These are phyloP conservation scores for Vitellaria paradoxa DNA, from an alignment of 179 eudicot genomes.

Conservation along the genomic window DNA sequence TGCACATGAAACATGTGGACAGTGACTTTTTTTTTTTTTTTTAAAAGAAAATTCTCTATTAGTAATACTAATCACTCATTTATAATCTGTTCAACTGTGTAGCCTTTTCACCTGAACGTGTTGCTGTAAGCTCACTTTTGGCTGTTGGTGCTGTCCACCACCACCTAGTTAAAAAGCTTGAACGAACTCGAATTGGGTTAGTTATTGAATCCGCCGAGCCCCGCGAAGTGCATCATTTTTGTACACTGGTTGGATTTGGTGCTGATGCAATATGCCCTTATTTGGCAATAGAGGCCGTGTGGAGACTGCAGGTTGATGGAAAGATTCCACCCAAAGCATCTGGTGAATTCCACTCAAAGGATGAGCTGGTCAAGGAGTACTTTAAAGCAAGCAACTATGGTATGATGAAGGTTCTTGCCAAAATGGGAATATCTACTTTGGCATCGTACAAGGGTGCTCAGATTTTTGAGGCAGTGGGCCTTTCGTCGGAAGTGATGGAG, in stretches of 20 bases:
- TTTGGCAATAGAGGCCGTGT: constrained; percentile 87
- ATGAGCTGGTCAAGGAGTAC: constrained; percentile 77
- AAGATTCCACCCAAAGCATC: constrained; percentile 83
- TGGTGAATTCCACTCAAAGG: constrained; percentile 81
- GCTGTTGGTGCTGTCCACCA: constrained; percentile 99
- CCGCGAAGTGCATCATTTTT: constrained; percentile 99
- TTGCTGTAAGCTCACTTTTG: constrained; percentile 91
- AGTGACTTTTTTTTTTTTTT: not conserved
- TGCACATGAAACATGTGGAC: not conserved
- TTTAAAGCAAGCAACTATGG: constrained; percentile 92
- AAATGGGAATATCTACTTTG: constrained; percentile 99
- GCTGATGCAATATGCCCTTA: constrained; percentile 99
- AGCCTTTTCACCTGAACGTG: constrained; percentile 84
- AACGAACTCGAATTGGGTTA: constrained; percentile 83
- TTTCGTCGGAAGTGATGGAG: constrained; percentile 89
- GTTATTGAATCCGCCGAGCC: constrained; percentile 98
- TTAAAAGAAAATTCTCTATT: not conserved
- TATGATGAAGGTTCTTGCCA: constrained; percentile 99
- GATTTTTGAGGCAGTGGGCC: constrained; percentile 97
- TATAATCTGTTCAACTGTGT: constrained; percentile 8
- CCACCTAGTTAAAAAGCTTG: constrained; percentile 83
- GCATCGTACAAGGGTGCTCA: constrained; percentile 99
- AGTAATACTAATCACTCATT: not conserved
- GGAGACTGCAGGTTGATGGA: constrained; percentile 96
- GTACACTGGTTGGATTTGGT: constrained; percentile 95